Evolutionary conservation across 805 yeast genomes (phyloP), one percentile per base, ranked within the genome.

Genomic region (Candida golubevii): DNA sequence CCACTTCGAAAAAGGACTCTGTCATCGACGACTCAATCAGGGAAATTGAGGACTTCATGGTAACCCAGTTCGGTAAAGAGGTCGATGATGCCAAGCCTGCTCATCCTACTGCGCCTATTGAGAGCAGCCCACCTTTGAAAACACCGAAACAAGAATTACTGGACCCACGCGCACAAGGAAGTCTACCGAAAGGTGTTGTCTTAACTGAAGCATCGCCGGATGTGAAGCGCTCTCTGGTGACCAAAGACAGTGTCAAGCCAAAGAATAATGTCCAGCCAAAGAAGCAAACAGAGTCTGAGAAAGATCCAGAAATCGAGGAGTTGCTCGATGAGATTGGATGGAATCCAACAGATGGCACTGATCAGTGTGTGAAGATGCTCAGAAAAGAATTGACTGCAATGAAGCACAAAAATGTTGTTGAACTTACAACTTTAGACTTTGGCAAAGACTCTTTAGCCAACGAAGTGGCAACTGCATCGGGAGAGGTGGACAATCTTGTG

Each of bases 291-390:
- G 43, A 47, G 6, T 29, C 51, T 8, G 72, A 66, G 33, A 64
- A 60, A 29, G 75, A 69, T 42, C 60, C 74, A 0, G 79, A 74
- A 44, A 57, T 75, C 28, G 83, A 81, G 39, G 95, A 87, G 48
- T 62, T 88, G 11, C 75, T 90, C 45, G 87, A 84, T 27, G 91
- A 86, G 48, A 74, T 89, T 18, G 79, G 82, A 29, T 91, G 96
- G 93, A 76, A 77, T 27, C 75, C 82, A 1, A 65, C 71, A 6
- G 95, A 85, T 56, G 83, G 80, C 49, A 75, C 87, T 8, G 74
- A 70, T 27, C 69, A 74, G 0, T 63, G 90, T 26, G 72, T 83
- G 30, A 71, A 69, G 33, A 81, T 79, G 56, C 71, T 91, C 39
- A 62, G 72, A 33, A 72, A 70, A 33, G 87, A 84, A 48, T 66